phyloP scores from a whole-genome alignment of 148 eudicot genomes.

The Rhododendron vialii region DNA sequence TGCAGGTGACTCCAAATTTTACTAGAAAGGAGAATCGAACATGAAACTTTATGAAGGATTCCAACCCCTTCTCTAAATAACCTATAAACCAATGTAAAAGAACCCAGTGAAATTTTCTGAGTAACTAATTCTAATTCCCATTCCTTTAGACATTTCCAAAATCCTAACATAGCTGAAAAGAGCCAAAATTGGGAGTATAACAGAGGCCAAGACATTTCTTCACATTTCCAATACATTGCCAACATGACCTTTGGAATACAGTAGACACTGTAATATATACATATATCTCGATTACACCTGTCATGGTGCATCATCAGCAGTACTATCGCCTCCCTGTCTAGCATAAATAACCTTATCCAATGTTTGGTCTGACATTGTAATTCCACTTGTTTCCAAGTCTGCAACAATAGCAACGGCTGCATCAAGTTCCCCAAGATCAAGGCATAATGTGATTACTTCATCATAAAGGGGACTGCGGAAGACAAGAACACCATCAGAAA shows the following conservation, averaged over 20 bases:
- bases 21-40: no score
- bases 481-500: background rate
- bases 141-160: background rate
- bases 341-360: constrained; percentile 84
- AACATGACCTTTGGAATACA: background rate
- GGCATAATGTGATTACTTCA: constrained; percentile 73
- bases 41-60: no score
- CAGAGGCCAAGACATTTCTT: background rate
- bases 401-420: constrained; percentile 91
- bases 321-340: constrained; percentile 45
- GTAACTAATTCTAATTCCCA: background rate
- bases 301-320: constrained; percentile 38
- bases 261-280: background rate
- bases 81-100: background rate
- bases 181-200: background rate
- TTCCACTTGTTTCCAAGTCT: constrained; percentile 78
- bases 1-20: no score
- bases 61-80: background rate
- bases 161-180: background rate
- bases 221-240: background rate
- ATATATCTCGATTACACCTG: background rate
- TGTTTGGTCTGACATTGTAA: constrained; percentile 73
- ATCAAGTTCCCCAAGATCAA: constrained; percentile 88
- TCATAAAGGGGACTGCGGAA: constrained; percentile 83
- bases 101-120: background rate